Conservation (phyloP, 192 early-diverging fungal genomes). For the Fimicolochytrium jonesii region DNA sequence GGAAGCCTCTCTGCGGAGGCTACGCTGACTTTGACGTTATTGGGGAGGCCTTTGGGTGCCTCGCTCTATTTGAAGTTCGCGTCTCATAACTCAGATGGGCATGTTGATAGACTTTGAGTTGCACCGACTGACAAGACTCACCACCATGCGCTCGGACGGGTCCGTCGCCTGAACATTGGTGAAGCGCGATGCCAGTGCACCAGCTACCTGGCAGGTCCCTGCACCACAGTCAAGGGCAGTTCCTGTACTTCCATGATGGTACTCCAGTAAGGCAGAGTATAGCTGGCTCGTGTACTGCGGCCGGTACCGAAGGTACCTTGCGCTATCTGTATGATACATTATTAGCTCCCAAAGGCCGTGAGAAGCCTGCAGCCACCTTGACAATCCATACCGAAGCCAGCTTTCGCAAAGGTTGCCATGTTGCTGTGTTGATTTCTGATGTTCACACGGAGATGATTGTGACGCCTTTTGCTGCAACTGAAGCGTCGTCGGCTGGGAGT, state of each 20-base stretch:
- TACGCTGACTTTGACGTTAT: not conserved
- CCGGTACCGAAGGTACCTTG: not conserved
- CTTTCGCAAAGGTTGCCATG: slow-evolving; percentile 9
- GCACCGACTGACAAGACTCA: not conserved
- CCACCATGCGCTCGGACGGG: slow-evolving; percentile 6
- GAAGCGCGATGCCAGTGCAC: not conserved
- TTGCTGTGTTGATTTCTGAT: no score
- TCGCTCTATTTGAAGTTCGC: not conserved
- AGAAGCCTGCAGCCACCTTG: no score
- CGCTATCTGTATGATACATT: no score
- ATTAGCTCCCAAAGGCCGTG: no score
- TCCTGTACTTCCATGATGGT: not conserved
- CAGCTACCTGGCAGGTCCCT: not conserved
- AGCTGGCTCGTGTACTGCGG: not conserved
- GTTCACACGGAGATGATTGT: no score
- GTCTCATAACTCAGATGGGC: not conserved
- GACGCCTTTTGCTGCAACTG: no score
- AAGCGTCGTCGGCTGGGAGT: no score
- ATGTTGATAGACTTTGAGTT: not conserved
- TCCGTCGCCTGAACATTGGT: not conserved
- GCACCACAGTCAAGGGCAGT: not conserved
- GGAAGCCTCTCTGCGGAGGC: slow-evolving; percentile 1
- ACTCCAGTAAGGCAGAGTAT: not conserved
- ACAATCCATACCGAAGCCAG: no score
- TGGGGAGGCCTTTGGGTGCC: not conserved